Evolutionary conservation across 2,329 filamentous ascomycete genomes (phyloP), one percentile per base, ranked within the genome.

Genomic region (Tolypocladium nubicola): DNA sequence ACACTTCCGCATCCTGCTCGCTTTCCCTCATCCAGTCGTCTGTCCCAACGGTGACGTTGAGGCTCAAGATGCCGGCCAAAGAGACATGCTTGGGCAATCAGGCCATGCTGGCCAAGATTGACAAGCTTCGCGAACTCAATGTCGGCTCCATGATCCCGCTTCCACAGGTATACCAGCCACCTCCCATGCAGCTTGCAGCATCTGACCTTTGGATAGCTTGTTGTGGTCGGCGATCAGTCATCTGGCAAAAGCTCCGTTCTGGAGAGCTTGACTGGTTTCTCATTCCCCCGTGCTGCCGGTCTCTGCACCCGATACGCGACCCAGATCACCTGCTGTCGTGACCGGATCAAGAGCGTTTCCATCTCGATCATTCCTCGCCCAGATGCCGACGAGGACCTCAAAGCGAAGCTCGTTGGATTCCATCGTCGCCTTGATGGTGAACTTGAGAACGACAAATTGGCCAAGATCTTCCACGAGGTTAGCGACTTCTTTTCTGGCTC

Each of bases 171-270:
- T 41, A 57, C 60, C 1, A 9, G 2, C 33, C 62, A n/a, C 37
- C 54, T n/a, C 59, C 1, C n/a, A 81, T 89, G 73, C 4, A 23
- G 13, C 14, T 13, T 5, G 1, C 41, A 39, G 5, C 9, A n/a
- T 33, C 41, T 49, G 35, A 53, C 30, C 11, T 1, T 21, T 19
- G 26, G 7, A 14, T 21, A 59, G 57, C 89, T 94, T 63, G 87
- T 88, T 40, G 89, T 92, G 9, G 89, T 93, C 11, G 90, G 90
- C 60, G 90, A 89, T 63, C 90, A 94, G 67, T 92, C 88, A 0
- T 90, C 89, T 49, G 90, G 90, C 65, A 95, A 95, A 76, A 90
- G 87, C 70, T 93, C 89, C 1, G 87, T 94, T 21, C 75, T 94
- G 37, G 89, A 94, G 68, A 91, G 73, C 21, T 60, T 81, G 38